A percentile compares a stretch with the other conserved stretches of the same genome.
Conservation (phyloP, 495 filamentous ascomycete species). For the Clavariopsis aquatica region DNA sequence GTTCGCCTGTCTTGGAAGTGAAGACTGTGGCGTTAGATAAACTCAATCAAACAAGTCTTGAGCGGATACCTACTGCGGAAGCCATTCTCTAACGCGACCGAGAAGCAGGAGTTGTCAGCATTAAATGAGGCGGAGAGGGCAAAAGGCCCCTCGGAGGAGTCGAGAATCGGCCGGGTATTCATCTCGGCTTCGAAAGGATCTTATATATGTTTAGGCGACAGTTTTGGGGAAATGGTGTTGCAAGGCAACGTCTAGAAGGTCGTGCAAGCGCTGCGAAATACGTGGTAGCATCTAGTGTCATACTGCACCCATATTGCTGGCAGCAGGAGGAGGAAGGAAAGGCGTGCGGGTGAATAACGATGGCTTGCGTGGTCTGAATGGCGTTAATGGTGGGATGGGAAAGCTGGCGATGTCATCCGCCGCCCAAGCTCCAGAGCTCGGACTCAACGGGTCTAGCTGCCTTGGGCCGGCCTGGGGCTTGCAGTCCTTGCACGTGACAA, state of each 20-base stretch:
- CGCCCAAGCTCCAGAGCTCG: slow-evolving; percentile 7
- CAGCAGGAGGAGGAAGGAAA: neutral
- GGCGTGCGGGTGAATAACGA: neutral
- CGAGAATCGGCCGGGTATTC: slow-evolving; percentile 88
- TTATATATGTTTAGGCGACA: neutral
- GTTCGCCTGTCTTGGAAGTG: slow-evolving; percentile 22
- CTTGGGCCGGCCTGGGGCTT: neutral
- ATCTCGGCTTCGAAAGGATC: slow-evolving; percentile 53
- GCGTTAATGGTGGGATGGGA: neutral
- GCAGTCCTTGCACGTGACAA: neutral
- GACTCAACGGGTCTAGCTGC: neutral
- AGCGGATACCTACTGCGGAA: slow-evolving; percentile 68
- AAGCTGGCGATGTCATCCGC: slow-evolving; percentile 15
- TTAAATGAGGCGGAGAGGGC: slow-evolving; percentile 88
- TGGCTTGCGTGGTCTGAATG: neutral
- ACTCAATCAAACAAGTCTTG: slow-evolving; percentile 9
- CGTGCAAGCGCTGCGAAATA: neutral
- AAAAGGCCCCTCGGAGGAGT: slow-evolving; percentile 69
- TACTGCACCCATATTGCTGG: slow-evolving; percentile 2
- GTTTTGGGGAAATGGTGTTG: no score
- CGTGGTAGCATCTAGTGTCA: neutral
- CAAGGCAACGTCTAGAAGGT: neutral
- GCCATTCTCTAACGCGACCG: slow-evolving; percentile 82
- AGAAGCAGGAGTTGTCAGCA: slow-evolving; percentile 81
- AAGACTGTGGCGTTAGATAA: slow-evolving; percentile 30